A percentile compares a stretch with the other conserved stretches of the same genome.
These are phyloP conservation scores for Boletus tomentosulus DNA, from an alignment of 768 basidiomycete species.

Conservation along the genomic window DNA sequence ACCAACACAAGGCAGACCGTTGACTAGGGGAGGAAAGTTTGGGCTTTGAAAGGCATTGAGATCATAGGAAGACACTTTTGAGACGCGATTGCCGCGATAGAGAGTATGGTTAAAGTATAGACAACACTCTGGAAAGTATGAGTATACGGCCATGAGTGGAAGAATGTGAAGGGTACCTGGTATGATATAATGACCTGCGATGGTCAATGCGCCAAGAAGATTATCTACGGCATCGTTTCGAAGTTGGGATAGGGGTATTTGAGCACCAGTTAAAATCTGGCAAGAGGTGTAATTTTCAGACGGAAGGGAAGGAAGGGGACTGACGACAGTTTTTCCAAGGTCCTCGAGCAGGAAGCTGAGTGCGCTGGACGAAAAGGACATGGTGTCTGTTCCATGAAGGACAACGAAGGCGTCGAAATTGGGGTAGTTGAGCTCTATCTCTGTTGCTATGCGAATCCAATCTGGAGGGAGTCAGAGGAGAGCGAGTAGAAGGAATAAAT, in stretches of 20 bases:
- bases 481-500: not conserved
- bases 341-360: slow-evolving; percentile 91
- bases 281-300: not conserved
- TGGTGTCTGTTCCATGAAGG: slow-evolving; percentile 88
- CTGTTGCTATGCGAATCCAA: slow-evolving; percentile 87
- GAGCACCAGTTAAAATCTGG: slow-evolving; percentile 88
- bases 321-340: slow-evolving; percentile 85
- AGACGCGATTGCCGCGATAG: slow-evolving; percentile 81
- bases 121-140: slow-evolving; percentile 58
- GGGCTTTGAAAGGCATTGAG: slow-evolving; percentile 82
- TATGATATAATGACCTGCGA: slow-evolving; percentile 89
- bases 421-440: slow-evolving; percentile 89
- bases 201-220: slow-evolving; percentile 80
- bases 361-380: slow-evolving; percentile 86
- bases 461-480: slow-evolving; percentile 41
- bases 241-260: slow-evolving; percentile 86
- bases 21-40: slow-evolving; percentile 77
- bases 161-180: slow-evolving; percentile 52
- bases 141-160: not conserved
- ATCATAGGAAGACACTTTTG: slow-evolving; percentile 78
- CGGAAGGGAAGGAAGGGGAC: slow-evolving; percentile 8
- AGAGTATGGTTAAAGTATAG: slow-evolving; percentile 89
- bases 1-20: slow-evolving; percentile 42
- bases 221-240: slow-evolving; percentile 96
- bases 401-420: slow-evolving; percentile 87